Conservation (phyloP, 345 rosid species). For the Arabidopsis suecica region DNA sequence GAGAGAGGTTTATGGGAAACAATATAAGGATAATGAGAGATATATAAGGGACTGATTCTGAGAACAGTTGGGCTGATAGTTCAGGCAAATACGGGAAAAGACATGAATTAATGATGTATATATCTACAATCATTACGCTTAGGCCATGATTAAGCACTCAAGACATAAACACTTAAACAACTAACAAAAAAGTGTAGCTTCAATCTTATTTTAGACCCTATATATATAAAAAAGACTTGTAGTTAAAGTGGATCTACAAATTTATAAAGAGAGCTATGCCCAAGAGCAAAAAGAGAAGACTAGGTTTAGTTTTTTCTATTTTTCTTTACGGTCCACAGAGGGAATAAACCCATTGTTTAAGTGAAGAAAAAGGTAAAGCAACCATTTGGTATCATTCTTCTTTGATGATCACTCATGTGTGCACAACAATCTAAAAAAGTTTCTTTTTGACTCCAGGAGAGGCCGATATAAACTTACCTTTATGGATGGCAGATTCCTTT, state of each 20-base stretch:
- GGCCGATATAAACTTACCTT: constrained; percentile 26
- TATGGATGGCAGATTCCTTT: constrained; percentile 38
- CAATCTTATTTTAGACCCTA: constrained; percentile 27
- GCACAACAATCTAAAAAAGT: constrained; percentile 28
- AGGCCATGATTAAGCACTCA: constrained; percentile 49
- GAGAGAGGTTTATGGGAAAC: constrained; percentile 11
- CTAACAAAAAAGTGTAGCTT: constrained; percentile 27
- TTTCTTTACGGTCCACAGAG: constrained; percentile 37
- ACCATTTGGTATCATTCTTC: constrained; percentile 50
- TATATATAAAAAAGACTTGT: constrained; percentile 33
- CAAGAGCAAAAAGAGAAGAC: constrained; percentile 39
- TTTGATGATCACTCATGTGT: constrained; percentile 45
- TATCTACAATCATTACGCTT: constrained; percentile 38
- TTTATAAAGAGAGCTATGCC: constrained; percentile 38
- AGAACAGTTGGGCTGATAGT: constrained; percentile 21
- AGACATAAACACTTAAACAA: constrained; percentile 43
- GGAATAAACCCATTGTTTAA: constrained; percentile 29
- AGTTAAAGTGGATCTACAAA: constrained; percentile 34
- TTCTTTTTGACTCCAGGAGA: constrained; percentile 32
- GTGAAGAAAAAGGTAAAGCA: constrained; percentile 39
- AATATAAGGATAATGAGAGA: constrained; percentile 24
- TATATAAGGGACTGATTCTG: constrained; percentile 31
- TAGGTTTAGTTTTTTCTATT: constrained; percentile 30
- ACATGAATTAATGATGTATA: constrained; percentile 38
- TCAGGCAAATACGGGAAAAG: constrained; percentile 35